Evolutionary conservation across 495 filamentous ascomycete species (phyloP), one percentile per base, ranked within the genome.

Genomic region (Monascus purpureus): DNA sequence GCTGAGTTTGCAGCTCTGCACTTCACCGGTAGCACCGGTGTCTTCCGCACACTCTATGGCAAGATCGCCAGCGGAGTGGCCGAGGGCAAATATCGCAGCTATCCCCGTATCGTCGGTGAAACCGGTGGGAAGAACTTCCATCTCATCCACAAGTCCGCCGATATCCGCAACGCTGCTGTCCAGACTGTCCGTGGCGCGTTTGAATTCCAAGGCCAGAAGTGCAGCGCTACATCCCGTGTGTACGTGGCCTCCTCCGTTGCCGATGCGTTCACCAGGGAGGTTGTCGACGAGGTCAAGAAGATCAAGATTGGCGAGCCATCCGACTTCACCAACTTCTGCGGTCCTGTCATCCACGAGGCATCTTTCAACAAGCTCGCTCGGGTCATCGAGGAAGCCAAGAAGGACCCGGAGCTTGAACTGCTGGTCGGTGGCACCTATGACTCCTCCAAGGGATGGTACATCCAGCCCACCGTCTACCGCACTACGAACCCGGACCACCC

Each of bases 91-190:
- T 90, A 85, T 58, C 64, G 67, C 39, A 68, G 70, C 41, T 90
- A 86, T 55, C 82, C 82, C 12, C 73, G 82, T 38, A 80, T 88
- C 29, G 81, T 88, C 8, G 82, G 80, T 34, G 82, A 90, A 65
- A 86, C 82, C 2, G 81, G 82, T 40, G 82, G 82, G 39, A 88
- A 88, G 73, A 88, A 88, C 61, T 88, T 86, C 68, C 82, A 87
- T 56, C 54, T 88, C 34, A 52, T 88, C 15, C 81, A 87, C 57
- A 53, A 65, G 32, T 79, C 74, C 1, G 82, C 82, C 19, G 75
- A 86, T 46, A 40, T 86, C 17, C 67, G 69, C 29, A 85, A 86
- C 44, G 82, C 82, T 24, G 79, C 70, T 9, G 61, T 79, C 15
- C 76, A 87, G 41, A 87, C 82, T 17, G 71, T 88, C 12, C 75